Base-by-base conservation (phyloP, 306 rosid genomes). In the Malus fusca region DNA sequence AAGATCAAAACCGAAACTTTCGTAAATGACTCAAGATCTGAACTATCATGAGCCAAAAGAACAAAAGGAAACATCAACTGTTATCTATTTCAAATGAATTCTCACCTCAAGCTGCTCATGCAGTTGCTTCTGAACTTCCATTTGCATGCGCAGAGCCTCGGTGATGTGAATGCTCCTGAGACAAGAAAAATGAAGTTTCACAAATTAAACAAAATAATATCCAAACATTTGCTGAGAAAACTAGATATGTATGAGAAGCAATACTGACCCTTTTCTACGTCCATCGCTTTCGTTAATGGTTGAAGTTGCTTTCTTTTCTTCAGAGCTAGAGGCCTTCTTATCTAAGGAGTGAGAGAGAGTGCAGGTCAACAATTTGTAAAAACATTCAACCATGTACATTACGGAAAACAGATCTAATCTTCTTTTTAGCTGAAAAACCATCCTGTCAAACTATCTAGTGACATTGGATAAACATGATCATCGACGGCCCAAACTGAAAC, bases 31-130 rank as follows among this genome's bases (percentile, higher is more conserved):
- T 56, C 76, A 46, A 69, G 22, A 22, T 14, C 43, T 71, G 75
- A 53, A 14, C 26, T 35, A n/a, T 51, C 43, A 23, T 40, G 55
- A 56, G 67, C 66, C 55, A 40, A 15, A 33, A 35, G 48, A 59
- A 40, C 59, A 35, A 3, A 21, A 17, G 18, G 55, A 28, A 40
- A 5, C 3, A 48, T 48, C 21, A 48, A 48, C 55, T 48, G 55
- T 15, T 21, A 5, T 15, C 21, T 14, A 48, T 17, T 15, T 48
- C 21, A 48, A 48, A 48, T 48, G 55, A 31, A 19, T 15, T 31
- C 62, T 48, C 71, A 80, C 87, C 87, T 84, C 87, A 69, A 84
- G 87, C 77, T 84, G 87, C 59, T 84, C 87, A 48, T 84, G 87
- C 46, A 84, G 69, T 66, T 84, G 87, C 71, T 84, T 84, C 77